phyloP scores from a whole-genome alignment of 2,329 filamentous ascomycete genomes.

The Paecilomyces sp. region DNA sequence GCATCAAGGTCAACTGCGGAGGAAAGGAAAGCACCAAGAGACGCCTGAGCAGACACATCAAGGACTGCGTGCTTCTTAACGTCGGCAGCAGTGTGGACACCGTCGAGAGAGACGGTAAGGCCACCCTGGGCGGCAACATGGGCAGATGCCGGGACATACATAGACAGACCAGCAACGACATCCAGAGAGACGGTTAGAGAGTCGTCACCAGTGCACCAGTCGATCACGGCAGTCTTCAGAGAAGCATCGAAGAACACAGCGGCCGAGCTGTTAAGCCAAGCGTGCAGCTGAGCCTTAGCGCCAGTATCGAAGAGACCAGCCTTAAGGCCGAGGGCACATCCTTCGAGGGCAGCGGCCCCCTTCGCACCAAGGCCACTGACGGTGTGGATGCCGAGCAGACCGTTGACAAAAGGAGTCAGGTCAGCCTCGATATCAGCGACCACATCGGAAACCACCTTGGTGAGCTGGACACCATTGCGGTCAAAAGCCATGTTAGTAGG shows the following conservation, averaged over 20 bases:
- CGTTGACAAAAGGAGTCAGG: slow-evolving; percentile 8
- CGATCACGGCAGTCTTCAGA: slow-evolving; percentile 21
- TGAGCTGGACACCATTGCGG: slow-evolving; percentile 11
- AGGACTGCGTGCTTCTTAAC: slow-evolving; percentile 12
- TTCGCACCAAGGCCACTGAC: slow-evolving; percentile 23
- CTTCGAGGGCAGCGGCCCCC: slow-evolving; percentile 28
- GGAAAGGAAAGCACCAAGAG: slow-evolving; percentile 21
- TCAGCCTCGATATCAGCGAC: slow-evolving; percentile 15
- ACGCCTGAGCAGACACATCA: slow-evolving; percentile 19
- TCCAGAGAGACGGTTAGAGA: slow-evolving; percentile 18
- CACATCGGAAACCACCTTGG: slow-evolving; percentile 6
- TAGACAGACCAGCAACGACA: slow-evolving; percentile 22
- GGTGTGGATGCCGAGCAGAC: slow-evolving; percentile 5
- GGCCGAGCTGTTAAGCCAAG: slow-evolving; percentile 20
- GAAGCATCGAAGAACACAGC: slow-evolving; percentile 14
- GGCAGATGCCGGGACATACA: slow-evolving; percentile 26
- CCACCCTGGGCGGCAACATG: slow-evolving; percentile 28
- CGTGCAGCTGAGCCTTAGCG: slow-evolving; percentile 21
- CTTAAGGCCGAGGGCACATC: slow-evolving; percentile 27
- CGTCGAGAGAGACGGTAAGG: slow-evolving; percentile 28
- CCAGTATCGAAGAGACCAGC: slow-evolving; percentile 17
- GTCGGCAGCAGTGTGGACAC: slow-evolving; percentile 23
- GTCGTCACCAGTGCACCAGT: slow-evolving; percentile 23
- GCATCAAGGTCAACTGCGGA: slow-evolving; percentile 16
- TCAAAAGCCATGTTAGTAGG: slow-evolving; percentile 20